Conservation (phyloP, 805 yeast genomes). For the Pichia manshurica region DNA sequence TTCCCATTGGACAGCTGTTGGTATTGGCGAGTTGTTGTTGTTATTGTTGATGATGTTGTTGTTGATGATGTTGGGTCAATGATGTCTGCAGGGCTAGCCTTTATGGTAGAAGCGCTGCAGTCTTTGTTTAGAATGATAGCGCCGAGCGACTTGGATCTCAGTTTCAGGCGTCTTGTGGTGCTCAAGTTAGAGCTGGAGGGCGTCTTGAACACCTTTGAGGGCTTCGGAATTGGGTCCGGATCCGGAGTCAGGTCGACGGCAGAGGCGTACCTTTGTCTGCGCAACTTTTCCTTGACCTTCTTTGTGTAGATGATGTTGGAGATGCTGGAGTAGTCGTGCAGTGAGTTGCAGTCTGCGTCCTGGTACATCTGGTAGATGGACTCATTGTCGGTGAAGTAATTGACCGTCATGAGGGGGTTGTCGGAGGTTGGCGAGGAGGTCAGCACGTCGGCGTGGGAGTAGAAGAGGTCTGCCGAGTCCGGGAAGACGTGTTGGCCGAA, state of each 20-base stretch:
- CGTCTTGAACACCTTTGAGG: neutral
- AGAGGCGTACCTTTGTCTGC: conserved; percentile 6
- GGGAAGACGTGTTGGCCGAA: neutral
- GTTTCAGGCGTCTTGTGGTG: neutral
- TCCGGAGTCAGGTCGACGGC: neutral
- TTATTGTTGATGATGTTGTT: no score
- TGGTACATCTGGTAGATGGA: conserved; percentile 3
- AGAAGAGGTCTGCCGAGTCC: neutral
- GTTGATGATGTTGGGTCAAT: no score
- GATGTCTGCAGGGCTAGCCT: no score
- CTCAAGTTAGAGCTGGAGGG: neutral
- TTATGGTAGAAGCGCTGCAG: neutral
- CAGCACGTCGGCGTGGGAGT: neutral
- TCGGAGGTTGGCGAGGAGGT: neutral
- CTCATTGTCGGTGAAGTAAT: neutral
- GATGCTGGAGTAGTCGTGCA: conserved; percentile 8
- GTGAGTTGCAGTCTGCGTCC: conserved; percentile 3
- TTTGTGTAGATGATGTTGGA: conserved; percentile 13
- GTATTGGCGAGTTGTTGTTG: no score
- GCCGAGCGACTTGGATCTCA: conserved; percentile 12
- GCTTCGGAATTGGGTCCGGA: neutral
- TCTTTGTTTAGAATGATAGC: neutral
- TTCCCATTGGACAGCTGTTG: neutral
- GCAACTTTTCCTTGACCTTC: conserved; percentile 12
- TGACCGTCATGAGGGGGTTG: neutral